Percentiles rank a stretch among this genome's conserved stretches.
These are phyloP conservation scores for Didymella segeticola DNA, from an alignment of 2,329 filamentous ascomycete species.

Conservation along the genomic window DNA sequence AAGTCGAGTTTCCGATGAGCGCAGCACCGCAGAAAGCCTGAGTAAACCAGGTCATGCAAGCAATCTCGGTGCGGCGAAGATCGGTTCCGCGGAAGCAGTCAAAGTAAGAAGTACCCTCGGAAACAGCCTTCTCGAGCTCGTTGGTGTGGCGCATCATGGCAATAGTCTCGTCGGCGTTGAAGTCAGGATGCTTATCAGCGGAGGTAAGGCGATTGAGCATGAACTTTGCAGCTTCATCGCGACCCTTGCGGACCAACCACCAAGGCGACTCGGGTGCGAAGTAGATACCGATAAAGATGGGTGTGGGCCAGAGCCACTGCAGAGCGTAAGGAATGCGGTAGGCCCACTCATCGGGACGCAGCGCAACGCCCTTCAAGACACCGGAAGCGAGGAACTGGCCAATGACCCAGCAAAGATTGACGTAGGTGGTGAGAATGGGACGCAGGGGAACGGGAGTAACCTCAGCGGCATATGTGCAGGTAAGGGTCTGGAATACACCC, in stretches of 20 bases:
- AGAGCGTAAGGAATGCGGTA: conserved; percentile 71
- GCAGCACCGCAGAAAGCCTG: conserved; percentile 50
- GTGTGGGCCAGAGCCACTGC: conserved; percentile 78
- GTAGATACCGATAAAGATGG: conserved; percentile 69
- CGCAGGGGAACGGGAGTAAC: conserved; percentile 75
- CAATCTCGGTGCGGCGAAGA: conserved; percentile 77
- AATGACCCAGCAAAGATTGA: conserved; percentile 78
- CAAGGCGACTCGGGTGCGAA: conserved; percentile 75
- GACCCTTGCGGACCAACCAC: conserved; percentile 74
- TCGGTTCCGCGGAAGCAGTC: conserved; percentile 89
- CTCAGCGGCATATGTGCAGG: conserved; percentile 59
- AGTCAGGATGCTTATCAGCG: conserved; percentile 50
- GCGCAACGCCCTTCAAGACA: conserved; percentile 71
- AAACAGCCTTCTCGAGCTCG: conserved; percentile 74
- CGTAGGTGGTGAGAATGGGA: conserved; percentile 65
- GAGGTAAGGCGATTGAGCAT: conserved; percentile 71
- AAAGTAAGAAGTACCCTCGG: conserved; percentile 71
- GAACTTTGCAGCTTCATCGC: conserved; percentile 69
- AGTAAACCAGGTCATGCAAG: conserved; percentile 59
- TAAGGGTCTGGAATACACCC: conserved; percentile 56
- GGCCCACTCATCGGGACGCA: conserved; percentile 70
- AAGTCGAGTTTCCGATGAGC: conserved; percentile 51
- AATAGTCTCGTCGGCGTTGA: conserved; percentile 62
- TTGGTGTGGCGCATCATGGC: conserved; percentile 93
- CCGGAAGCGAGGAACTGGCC: conserved; percentile 76